Base-by-base conservation (phyloP, 148 eudicot species). In the Polygonum aviculare region DNA sequence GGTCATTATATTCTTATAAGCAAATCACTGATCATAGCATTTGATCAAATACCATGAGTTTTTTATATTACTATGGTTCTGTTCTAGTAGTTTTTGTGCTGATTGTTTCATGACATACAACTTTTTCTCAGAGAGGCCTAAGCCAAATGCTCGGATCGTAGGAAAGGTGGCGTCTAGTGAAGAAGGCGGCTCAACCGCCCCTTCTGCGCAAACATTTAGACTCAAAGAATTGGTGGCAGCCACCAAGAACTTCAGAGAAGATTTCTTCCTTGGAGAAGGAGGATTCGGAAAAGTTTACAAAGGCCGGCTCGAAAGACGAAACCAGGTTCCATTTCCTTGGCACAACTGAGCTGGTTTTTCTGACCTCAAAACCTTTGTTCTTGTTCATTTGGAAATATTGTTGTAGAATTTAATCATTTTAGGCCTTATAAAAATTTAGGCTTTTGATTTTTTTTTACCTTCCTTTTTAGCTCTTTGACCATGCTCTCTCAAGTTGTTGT, bases 251-350 rank as follows among this genome's bases (percentile, higher is more conserved):
- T 88, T 88, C 60, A 81, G 91, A 67, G 74, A 82, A 10, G 87
- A 88, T 47, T 84, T 76, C 80, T 84, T 76, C 54, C 74, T 86
- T 69, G 91, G 89, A n/a, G 89, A 84, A 75, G 89, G 89, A 74
- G 89, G 91, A 22, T 88, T 88, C 73, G 91, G 91, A 31, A 81
- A 87, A 84, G 91, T 88, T 45, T 88, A 88, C 69, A 88, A 88
- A 83, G 91, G 91, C 50, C 83, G 79, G 50, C 80, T 88, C 7
- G 89, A 86, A 59, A 78, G 77, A 71, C 45, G 79, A 26, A 81
- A 76, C 57, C 87, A 86, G 87, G 91, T 88, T 74, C 35, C 9
- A 59, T 59, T 49, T 49, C 52, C 3, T 49, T 39, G 1, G 15
- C 52, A 2, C 16, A 11, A 2, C 15, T 50, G 16, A 12, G 15